Base-by-base conservation (phyloP, 768 basidiomycete genomes). In the Leccinum incarnatum region DNA sequence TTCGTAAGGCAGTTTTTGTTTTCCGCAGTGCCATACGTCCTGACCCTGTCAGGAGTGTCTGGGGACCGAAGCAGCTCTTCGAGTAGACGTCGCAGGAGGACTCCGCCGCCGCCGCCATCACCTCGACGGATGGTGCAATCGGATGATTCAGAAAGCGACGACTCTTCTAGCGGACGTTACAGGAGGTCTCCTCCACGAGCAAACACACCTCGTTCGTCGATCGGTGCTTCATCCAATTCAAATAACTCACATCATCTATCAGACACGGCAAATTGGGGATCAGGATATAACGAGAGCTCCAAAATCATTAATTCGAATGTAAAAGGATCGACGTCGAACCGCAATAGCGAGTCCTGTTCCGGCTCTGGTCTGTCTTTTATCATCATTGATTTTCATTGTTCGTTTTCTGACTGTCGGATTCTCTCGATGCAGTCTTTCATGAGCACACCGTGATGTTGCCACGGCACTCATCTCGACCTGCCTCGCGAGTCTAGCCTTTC, bases 321-420 rank as follows among this genome's bases (percentile, higher is more conserved):
- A 5, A 32, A 53, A 0, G 65, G 62, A 17, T 0, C 52, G 19
- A 66, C 64, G 9, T 1, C 63, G 45, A 60, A 66, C 36, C 53
- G 30, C 29, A 53, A 53, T 15, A 59, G 57, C 19, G 10, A 0
- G 11, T 11, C 50, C 3, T 59, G 59, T 8, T 12, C 53, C 27
- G 65, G 65, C 12, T 53, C 59, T 30, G 59, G 65, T 66, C 4
- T 14, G 65, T 61, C 21, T n/a, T 40, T 19, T 3, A 34, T 8
- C 11, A n/a, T 40, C 17, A 23, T 34, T 7, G 7, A 19, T 37
- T 27, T 42, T 5, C 9, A 15, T 29, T 40, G 7, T 21, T 5
- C 1, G 40, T 51, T 21, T 34, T 48, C 54, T 59, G 34, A 57
- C 23, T 14, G 8, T 51, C 7, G n/a, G 12, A n/a, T 11, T 10